Percentiles rank a stretch among this genome's conserved stretches.
Evolutionary conservation across 2,329 filamentous ascomycete species (phyloP).

Genomic region (Ceratocystiopsis sp.): DNA sequence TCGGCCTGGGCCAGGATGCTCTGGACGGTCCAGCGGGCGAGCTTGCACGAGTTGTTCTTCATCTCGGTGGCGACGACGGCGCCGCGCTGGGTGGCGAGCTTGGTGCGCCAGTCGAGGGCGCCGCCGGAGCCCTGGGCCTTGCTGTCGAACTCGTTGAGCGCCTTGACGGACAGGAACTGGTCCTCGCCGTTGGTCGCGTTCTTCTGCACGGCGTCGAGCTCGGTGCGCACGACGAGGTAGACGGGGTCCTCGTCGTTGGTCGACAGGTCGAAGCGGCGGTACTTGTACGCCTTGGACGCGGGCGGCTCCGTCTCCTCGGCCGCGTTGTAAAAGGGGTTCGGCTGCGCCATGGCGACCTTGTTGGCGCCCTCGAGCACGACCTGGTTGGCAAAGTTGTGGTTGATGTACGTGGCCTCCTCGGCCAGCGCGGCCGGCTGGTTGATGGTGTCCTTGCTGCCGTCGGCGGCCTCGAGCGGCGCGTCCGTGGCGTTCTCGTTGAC

Average conservation of each 20-base stretch:
- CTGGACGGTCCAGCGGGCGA: slow-evolving; percentile 94
- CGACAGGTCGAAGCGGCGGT: slow-evolving; percentile 89
- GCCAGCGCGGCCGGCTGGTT: slow-evolving; percentile 89
- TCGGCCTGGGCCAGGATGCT: slow-evolving; percentile 95
- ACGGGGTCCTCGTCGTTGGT: slow-evolving; percentile 90
- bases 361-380: slow-evolving; percentile 69
- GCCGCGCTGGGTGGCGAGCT: slow-evolving; percentile 86
- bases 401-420: slow-evolving; percentile 97
- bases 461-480: slow-evolving; percentile 76
- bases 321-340: slow-evolving; percentile 95
- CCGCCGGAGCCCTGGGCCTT: slow-evolving; percentile 92
- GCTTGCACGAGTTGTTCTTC: slow-evolving; percentile 99
- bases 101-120: slow-evolving; percentile 90
- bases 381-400: slow-evolving; percentile 98
- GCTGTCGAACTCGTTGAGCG: slow-evolving; percentile 97
- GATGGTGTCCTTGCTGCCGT: slow-evolving; percentile 84
- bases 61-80: slow-evolving; percentile 97
- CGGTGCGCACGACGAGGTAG: slow-evolving; percentile 82
- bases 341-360: slow-evolving; percentile 70
- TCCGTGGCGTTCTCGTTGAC: slow-evolving; percentile 98
- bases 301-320: slow-evolving; percentile 84
- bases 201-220: slow-evolving; percentile 94
- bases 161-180: slow-evolving; percentile 82
- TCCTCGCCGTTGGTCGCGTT: slow-evolving; percentile 85
- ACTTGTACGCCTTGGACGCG: slow-evolving; percentile 95